Conservation (phyloP, 1,139 yeast genomes). For the Kodamaea arcana region DNA sequence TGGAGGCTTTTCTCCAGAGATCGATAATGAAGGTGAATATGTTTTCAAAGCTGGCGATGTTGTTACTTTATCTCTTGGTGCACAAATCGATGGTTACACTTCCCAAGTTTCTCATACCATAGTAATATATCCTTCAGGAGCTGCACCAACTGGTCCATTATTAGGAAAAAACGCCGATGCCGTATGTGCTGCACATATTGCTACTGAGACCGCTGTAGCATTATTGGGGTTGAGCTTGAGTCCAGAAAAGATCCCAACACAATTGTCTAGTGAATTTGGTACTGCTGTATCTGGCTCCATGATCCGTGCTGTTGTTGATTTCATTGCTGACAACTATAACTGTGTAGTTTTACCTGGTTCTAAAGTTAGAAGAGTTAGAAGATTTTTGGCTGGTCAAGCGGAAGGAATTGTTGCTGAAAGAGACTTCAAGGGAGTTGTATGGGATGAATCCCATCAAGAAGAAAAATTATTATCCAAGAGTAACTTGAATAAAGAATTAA, state of each 20-base stretch:
- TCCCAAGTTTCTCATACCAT: constrained; percentile 82
- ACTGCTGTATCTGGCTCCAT: constrained; percentile 56
- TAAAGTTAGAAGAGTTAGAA: constrained; percentile 82
- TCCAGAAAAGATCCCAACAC: constrained; percentile 67
- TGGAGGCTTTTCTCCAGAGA: constrained; percentile 81
- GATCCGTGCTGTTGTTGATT: constrained; percentile 74
- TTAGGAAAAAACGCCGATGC: constrained; percentile 88
- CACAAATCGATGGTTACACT: constrained; percentile 93
- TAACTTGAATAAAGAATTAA: constrained; percentile 35
- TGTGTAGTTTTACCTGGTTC: constrained; percentile 90
- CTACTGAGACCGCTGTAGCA: constrained; percentile 75
- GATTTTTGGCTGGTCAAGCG: constrained; percentile 94
- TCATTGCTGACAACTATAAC: constrained; percentile 73
- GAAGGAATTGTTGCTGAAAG: constrained; percentile 88
- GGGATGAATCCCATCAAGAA: constrained; percentile 87
- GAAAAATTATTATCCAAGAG: constrained; percentile 47
- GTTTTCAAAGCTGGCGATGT: constrained; percentile 73
- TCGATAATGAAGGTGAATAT: constrained; percentile 56
- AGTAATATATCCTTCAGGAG: constrained; percentile 71
- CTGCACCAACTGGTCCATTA: constrained; percentile 66
- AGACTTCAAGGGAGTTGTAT: constrained; percentile 87
- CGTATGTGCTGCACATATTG: constrained; percentile 81
- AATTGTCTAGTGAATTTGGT: constrained; percentile 25
- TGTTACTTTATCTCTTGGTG: constrained; percentile 79
- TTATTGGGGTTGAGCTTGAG: constrained; percentile 69